Percentiles rank a stretch among this genome's conserved stretches.
These are phyloP conservation scores for Leucocoprinus leucothites DNA, from an alignment of 768 basidiomycete genomes.

Conservation along the genomic window DNA sequence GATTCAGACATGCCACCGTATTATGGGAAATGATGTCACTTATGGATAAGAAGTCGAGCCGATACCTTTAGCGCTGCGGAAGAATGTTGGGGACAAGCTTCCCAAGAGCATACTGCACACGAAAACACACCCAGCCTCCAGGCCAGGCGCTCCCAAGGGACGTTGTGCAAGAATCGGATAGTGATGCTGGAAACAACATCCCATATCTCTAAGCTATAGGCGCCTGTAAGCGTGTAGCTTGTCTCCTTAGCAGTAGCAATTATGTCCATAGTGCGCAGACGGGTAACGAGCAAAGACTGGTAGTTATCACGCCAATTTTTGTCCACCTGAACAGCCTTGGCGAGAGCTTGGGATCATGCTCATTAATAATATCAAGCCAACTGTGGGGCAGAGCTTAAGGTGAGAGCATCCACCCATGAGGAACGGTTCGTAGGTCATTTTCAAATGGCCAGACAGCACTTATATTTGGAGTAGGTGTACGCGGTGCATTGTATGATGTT, in stretches of 20 bases:
- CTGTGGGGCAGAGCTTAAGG: no score
- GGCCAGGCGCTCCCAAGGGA: constrained; percentile 97
- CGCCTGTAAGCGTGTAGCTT: constrained; percentile 89
- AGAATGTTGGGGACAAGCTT: constrained; percentile 98
- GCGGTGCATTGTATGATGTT: no score
- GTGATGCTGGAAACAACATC: constrained; percentile 99
- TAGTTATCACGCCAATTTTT: constrained; percentile 99
- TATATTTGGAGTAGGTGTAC: no score
- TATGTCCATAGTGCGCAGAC: constrained; percentile 95
- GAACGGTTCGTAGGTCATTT: no score
- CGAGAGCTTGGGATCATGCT: constrained; percentile 96
- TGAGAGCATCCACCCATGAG: no score
- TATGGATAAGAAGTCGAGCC: constrained; percentile 98
- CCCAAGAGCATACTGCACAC: constrained; percentile 73
- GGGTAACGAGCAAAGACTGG: constrained; percentile 95
- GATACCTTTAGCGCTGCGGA: constrained; percentile 98
- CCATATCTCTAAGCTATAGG: constrained; percentile 98
- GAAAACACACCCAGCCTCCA: constrained; percentile 20
- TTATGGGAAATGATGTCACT: constrained; percentile 25
- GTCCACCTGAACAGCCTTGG: constrained; percentile 98
- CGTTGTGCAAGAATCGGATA: no score
- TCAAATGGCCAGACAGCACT: no score
- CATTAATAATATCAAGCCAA: constrained; percentile 98
- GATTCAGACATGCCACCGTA: constrained; percentile 8
- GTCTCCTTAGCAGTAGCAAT: constrained; percentile 98